These are phyloP conservation scores for Leptosphaerulina australis DNA, from an alignment of 2,329 filamentous ascomycete genomes.

Conservation along the genomic window DNA sequence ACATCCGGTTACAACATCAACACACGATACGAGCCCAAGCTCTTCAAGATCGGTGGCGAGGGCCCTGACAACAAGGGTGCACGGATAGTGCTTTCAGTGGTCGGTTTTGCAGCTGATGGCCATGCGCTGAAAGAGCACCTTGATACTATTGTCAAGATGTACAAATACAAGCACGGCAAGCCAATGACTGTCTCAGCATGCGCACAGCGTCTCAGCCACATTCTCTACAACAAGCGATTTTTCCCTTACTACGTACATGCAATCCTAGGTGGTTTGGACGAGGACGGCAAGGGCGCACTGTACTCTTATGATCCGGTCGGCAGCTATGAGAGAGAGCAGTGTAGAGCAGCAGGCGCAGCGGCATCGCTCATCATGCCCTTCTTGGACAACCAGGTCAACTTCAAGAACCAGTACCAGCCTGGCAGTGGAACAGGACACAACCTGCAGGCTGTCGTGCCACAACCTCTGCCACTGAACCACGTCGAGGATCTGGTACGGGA, in stretches of 20 bases:
- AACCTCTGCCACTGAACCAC: conserved; percentile 72
- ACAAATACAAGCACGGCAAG: conserved; percentile 97
- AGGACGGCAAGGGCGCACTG: conserved; percentile 89
- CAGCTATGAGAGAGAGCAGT: conserved; percentile 96
- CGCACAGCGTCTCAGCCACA: conserved; percentile 91
- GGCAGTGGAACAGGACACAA: conserved; percentile 83
- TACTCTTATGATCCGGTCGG: conserved; percentile 99
- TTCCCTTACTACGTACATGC: conserved; percentile 98
- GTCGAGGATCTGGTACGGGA: conserved; percentile 92
- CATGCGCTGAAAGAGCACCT: conserved; percentile 91
- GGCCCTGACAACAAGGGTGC: conserved; percentile 84
- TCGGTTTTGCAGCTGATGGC: conserved; percentile 94
- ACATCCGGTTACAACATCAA: conserved; percentile 98
- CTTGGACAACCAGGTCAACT: conserved; percentile 98
- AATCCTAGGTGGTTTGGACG: conserved; percentile 91
- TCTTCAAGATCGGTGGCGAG: conserved; percentile 95
- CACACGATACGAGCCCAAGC: conserved; percentile 91
- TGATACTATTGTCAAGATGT: conserved; percentile 97
- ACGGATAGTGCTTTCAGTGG: conserved; percentile 87
- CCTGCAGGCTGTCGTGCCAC: conserved; percentile 70
- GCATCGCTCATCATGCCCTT: conserved; percentile 98
- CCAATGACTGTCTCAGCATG: conserved; percentile 93
- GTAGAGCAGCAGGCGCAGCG: conserved; percentile 88
- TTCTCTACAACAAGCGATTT: conserved; percentile 96
- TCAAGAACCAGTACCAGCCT: conserved; percentile 97